Conservation (phyloP, 257 asterid genomes). For the Fraxinus cuspidata region DNA sequence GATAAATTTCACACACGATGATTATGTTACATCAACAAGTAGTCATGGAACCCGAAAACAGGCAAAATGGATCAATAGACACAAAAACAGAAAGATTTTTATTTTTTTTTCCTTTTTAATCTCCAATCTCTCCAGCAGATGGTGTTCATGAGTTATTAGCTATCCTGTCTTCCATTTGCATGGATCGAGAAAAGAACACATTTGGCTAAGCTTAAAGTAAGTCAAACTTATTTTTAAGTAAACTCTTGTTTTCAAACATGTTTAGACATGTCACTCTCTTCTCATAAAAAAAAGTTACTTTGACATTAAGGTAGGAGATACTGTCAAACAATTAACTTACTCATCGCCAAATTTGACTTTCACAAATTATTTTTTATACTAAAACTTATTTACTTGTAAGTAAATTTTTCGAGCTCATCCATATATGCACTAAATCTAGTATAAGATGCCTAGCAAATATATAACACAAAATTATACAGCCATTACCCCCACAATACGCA, state of each 20-base stretch:
- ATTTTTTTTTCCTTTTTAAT: too few relatives aligned
- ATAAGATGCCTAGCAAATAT: background rate
- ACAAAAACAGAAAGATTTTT: background rate
- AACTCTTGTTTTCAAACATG: background rate
- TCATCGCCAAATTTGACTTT: background rate
- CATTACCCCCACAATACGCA: background rate
- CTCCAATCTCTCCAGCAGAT: background rate
- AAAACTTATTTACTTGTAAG: background rate
- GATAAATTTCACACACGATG: background rate
- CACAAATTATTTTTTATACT: background rate
- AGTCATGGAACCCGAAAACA: background rate
- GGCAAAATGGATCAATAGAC: background rate
- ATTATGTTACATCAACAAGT: slow-evolving; percentile 10
- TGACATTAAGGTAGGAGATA: too few relatives aligned
- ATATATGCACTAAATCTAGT: background rate
- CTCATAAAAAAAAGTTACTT: background rate
- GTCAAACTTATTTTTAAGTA: too few relatives aligned
- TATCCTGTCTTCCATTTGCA: background rate
- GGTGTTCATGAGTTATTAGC: background rate
- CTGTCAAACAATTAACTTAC: background rate
- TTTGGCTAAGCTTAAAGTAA: background rate
- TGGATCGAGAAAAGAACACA: background rate
- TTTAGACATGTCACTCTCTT: background rate
- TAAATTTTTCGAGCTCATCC: background rate
- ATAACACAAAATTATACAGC: background rate